phyloP scores from a whole-genome alignment of 495 filamentous ascomycete genomes.

The Podospora sp. region DNA sequence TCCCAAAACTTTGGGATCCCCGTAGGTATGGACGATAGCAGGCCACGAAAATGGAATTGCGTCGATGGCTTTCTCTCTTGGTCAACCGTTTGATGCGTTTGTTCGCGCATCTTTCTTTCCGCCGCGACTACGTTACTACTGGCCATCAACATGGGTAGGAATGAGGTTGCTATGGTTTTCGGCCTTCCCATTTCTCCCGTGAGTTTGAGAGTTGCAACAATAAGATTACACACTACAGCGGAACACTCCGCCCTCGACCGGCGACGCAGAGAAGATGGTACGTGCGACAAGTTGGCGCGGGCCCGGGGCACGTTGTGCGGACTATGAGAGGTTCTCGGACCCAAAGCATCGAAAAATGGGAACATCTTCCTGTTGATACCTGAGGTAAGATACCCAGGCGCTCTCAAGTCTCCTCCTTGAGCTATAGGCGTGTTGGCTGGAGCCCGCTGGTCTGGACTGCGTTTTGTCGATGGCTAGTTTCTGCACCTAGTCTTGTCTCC shows the following conservation, averaged over 20 bases:
- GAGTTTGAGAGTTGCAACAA: no score
- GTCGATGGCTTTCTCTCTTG: background rate
- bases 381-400: no score
- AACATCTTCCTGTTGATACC: background rate
- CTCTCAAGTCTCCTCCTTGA: no score
- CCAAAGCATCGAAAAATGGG: background rate
- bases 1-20: background rate
- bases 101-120: no score
- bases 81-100: no score
- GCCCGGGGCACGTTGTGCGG: background rate
- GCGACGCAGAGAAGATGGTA: background rate
- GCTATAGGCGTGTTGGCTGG: no score
- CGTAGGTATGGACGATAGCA: background rate
- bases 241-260: no score
- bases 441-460: background rate
- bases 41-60: background rate
- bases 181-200: no score
- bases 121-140: background rate
- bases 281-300: background rate
- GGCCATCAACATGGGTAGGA: background rate
- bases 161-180: no score
- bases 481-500: no score
- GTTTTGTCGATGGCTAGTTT: background rate
- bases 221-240: no score
- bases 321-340: background rate